Base-by-base conservation (phyloP, 2,329 filamentous ascomycete genomes). In the Zasmidium cellare region DNA sequence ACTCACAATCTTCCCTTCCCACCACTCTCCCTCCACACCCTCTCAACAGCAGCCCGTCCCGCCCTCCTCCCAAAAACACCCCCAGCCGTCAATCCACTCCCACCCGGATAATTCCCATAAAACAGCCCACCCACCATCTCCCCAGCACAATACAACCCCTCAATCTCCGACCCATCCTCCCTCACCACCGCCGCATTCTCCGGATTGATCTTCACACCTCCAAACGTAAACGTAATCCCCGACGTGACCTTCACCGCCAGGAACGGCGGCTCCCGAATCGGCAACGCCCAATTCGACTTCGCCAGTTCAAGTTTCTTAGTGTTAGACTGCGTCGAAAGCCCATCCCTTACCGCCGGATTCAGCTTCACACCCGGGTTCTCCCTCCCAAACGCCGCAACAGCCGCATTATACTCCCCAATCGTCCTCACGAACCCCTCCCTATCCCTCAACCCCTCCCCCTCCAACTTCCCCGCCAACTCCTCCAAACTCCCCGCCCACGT, bases 171-270 rank as follows among this genome's bases (percentile, higher is more conserved):
- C 1, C 74, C 75, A 0, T 72, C 68, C 3, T 77, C 73, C 1
- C 75, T 77, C 14, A 87, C 69, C 0, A 88, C 80, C 2, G 75
- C 76, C 2, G 80, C 78, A 0, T 82, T 86, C 22, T 82, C 69
- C 0, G 83, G 77, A 50, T 84, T 78, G 1, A 86, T 80, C 3
- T 78, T 77, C 6, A 89, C 71, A 0, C 87, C 86, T 1, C 86
- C 87, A 72, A 89, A 89, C 0, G 86, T 89, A 63, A 89, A 89
- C 0, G 86, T 88, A 16, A 89, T 80, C 1, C 87, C 87, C 47
- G 84, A 85, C 3, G 81, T 82, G 2, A 89, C 85, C 62, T 84
- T 83, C 47, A 89, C 81, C 1, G 86, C 86, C 22, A 86, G 71
- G 65, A 85, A 89, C 0, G 86, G 86, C 0, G 76, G 75, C 60